Evolutionary conservation across 2,329 filamentous ascomycete genomes (phyloP), one percentile per base, ranked within the genome.

Genomic region (Lachnellula willkommii): DNA sequence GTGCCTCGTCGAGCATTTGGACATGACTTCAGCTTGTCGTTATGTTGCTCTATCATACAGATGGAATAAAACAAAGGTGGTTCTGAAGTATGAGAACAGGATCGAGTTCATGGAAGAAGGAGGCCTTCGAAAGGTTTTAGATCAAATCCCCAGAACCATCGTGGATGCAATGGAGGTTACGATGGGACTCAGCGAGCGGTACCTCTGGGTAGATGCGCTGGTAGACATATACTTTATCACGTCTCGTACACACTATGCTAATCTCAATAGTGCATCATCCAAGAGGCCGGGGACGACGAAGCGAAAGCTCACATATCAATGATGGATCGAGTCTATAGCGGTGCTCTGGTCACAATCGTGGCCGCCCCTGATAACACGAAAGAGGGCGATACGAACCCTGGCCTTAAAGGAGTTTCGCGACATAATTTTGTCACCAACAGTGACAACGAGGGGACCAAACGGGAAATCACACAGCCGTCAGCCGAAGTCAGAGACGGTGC

Each of bases 281-380:
- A 52, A 52, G 50, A 52, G 24, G 20, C 20, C 6, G 50, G 39
- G 14, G 37, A 52, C n/a, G 37, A 52, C 36, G 50, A 52, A 26
- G 37, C 36, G 32, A 45, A 43, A 43, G 36, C 14, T 42, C 36
- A 52, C 39, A 52, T 52, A n/a, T 43, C 36, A 5, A 42, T 42
- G 37, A 52, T 52, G 50, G 50, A 45, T 43, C 37, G 39, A 52
- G 39, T 52, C 36, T 52, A 52, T 20, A 52, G 50, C 26, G 39
- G 39, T 45, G 50, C 50, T 43, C n/a, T 52, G 39, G 20, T 52
- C 22, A 52, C 50, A 24, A 52, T 52, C 22, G 50, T 52, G 9
- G 50, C 50, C n/a, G 50, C 47, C 14, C 32, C 47, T 15, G 28
- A 50, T 37, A 20, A 50, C n/a, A 39, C 32, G n/a, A 22, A 39